phyloP scores from a whole-genome alignment of 805 yeast species.

The Metschnikowia chrysomelidarum region DNA sequence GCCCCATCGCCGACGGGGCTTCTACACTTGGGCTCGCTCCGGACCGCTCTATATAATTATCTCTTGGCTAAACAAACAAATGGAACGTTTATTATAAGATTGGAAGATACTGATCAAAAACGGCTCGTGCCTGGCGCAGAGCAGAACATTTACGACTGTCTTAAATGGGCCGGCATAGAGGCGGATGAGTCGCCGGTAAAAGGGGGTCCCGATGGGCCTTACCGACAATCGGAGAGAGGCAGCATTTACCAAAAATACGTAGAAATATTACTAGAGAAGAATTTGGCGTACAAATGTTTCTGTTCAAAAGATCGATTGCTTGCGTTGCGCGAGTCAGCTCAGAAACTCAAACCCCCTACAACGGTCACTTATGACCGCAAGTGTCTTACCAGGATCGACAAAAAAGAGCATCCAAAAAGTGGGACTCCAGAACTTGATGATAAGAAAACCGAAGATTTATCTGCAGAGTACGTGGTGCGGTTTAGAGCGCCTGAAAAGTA shows the following conservation, averaged over 20 bases:
- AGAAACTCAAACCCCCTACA: constrained; percentile 77
- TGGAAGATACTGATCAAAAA: constrained; percentile 91
- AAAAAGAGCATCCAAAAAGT: constrained; percentile 46
- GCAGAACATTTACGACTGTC: constrained; percentile 66
- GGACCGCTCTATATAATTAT: constrained; percentile 92
- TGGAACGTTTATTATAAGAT: constrained; percentile 76
- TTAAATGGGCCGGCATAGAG: constrained; percentile 71
- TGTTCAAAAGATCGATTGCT: constrained; percentile 80
- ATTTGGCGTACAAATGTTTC: constrained; percentile 82
- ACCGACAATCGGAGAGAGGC: constrained; percentile 79
- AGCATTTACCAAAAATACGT: constrained; percentile 64
- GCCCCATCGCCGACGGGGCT: constrained; percentile 99
- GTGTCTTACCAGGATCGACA: too few species aligned
- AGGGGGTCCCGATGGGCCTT: constrained; percentile 66
- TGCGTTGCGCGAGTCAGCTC: constrained; percentile 68
- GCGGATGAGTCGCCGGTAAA: constrained; percentile 81
- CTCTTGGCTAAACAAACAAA: constrained; percentile 73
- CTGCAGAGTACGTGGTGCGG: constrained; percentile 57
- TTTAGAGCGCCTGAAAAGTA: constrained; percentile 73
- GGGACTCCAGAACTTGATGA: constrained; percentile 13
- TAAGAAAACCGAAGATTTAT: too few species aligned
- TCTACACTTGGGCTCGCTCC: constrained; percentile 86
- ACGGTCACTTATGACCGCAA: constrained; percentile 88
- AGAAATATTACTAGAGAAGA: constrained; percentile 53
- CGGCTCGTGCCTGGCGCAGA: constrained; percentile 83